phyloP scores from a whole-genome alignment of 2,329 filamentous ascomycete species.

The Colletotrichum spaethianum region DNA sequence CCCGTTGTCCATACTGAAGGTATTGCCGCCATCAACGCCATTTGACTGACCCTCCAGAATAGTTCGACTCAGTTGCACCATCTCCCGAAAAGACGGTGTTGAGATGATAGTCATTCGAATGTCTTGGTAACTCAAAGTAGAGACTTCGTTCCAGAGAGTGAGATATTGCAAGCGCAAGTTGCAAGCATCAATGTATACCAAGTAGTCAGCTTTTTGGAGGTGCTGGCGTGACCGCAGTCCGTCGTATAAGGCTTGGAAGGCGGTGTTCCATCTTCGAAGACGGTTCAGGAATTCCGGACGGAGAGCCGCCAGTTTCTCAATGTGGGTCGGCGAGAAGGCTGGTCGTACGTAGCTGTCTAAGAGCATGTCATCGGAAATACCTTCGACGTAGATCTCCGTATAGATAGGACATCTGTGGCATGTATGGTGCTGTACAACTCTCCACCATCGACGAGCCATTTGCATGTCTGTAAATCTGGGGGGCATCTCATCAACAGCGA shows the following conservation, averaged over 20 bases:
- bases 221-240: constrained; percentile 44
- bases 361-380: constrained; percentile 48
- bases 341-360: constrained; percentile 47
- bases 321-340: constrained; percentile 49
- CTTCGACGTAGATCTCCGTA: constrained; percentile 41
- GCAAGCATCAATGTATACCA: constrained; percentile 53
- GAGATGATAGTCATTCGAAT: constrained; percentile 52
- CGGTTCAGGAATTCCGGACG: constrained; percentile 54
- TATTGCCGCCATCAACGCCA: constrained; percentile 44
- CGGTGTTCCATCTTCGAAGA: constrained; percentile 56
- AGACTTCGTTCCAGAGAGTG: constrained; percentile 55
- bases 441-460: constrained; percentile 56
- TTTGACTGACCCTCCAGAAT: constrained; percentile 48
- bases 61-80: constrained; percentile 54
- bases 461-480: constrained; percentile 48
- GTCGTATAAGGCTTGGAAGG: constrained; percentile 55
- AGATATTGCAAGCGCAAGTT: constrained; percentile 60
- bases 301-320: constrained; percentile 49
- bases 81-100: constrained; percentile 59
- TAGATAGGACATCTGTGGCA: constrained; percentile 54
- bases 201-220: constrained; percentile 44
- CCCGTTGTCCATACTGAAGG: constrained; percentile 62
- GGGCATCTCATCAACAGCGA: constrained; percentile 52
- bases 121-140: constrained; percentile 54
- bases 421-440: constrained; percentile 54